Conservation (phyloP, 73 alveolate species). For the Tetrahymena malaccensis region DNA sequence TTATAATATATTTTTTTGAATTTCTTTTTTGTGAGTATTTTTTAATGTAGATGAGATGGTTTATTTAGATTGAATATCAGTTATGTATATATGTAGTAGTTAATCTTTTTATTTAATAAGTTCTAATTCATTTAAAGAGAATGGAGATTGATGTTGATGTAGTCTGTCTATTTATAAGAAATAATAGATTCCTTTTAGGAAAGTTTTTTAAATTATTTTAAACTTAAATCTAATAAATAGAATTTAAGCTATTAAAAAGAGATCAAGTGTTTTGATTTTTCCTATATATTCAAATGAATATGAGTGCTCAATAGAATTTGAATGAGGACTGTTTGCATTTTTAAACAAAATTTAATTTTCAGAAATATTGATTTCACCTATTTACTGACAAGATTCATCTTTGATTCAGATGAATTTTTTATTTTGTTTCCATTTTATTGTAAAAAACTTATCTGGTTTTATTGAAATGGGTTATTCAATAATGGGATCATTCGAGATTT, state of each 20-base stretch:
- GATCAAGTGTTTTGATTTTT: neutral
- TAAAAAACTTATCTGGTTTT: neutral
- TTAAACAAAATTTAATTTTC: neutral
- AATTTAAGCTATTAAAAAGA: neutral
- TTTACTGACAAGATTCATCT: neutral
- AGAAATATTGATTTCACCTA: neutral
- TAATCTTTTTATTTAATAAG: neutral
- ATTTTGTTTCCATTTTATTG: neutral
- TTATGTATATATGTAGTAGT: neutral
- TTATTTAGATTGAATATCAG: neutral
- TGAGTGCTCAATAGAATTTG: neutral
- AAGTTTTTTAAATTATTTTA: neutral
- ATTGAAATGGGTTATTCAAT: neutral
- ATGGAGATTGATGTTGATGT: neutral
- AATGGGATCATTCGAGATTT: neutral
- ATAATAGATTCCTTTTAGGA: neutral
- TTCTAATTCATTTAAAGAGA: neutral
- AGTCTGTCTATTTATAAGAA: neutral
- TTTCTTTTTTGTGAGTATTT: neutral
- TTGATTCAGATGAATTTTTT: neutral
- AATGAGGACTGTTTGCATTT: neutral
- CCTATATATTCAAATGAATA: neutral
- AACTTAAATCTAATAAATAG: neutral
- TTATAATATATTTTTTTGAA: neutral
- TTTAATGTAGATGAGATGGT: neutral